Percentiles rank a stretch among this genome's conserved stretches.
Conservation (phyloP, 495 filamentous ascomycete genomes). For the Extremus antarcticus region DNA sequence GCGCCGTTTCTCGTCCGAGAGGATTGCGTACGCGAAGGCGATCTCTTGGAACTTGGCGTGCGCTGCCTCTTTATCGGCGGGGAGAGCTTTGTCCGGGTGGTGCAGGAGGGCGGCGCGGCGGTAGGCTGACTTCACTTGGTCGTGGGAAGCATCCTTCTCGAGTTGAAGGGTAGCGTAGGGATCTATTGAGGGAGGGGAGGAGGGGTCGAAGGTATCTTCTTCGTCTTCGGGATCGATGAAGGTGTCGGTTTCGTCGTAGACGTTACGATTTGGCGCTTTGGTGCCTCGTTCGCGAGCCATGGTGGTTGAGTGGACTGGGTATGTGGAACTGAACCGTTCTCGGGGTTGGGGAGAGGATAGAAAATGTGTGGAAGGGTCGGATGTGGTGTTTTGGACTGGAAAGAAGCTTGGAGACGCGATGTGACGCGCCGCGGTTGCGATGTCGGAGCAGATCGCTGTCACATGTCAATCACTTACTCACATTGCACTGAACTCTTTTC, state of each 20-base stretch:
- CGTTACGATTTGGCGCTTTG: neutral
- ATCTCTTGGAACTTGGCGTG: slow-evolving; percentile 75
- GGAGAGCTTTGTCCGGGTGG: slow-evolving; percentile 62
- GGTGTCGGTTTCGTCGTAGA: neutral
- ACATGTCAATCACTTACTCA: too few relatives aligned
- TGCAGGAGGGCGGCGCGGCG: slow-evolving; percentile 32
- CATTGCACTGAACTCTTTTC: too few relatives aligned
- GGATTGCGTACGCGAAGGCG: slow-evolving; percentile 85
- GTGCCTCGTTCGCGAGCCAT: neutral
- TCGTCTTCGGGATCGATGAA: neutral
- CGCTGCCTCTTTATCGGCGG: slow-evolving; percentile 53
- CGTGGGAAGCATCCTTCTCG: slow-evolving; percentile 23
- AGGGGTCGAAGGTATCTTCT: slow-evolving; percentile 10
- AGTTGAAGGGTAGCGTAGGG: slow-evolving; percentile 34
- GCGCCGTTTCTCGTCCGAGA: slow-evolving; percentile 68
- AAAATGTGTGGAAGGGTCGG: too few relatives aligned
- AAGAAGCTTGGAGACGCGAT: too few relatives aligned
- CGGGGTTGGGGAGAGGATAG: too few relatives aligned
- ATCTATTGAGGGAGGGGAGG: slow-evolving; percentile 29
- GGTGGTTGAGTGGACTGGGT: too few relatives aligned
- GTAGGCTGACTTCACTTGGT: slow-evolving; percentile 35
- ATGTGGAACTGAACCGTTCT: too few relatives aligned
- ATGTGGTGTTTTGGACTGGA: too few relatives aligned
- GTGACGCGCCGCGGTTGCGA: too few relatives aligned
- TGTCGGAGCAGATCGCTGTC: too few relatives aligned